These are phyloP conservation scores for Hermanozyma aechmeae DNA, from an alignment of 805 yeast species.

Conservation along the genomic window DNA sequence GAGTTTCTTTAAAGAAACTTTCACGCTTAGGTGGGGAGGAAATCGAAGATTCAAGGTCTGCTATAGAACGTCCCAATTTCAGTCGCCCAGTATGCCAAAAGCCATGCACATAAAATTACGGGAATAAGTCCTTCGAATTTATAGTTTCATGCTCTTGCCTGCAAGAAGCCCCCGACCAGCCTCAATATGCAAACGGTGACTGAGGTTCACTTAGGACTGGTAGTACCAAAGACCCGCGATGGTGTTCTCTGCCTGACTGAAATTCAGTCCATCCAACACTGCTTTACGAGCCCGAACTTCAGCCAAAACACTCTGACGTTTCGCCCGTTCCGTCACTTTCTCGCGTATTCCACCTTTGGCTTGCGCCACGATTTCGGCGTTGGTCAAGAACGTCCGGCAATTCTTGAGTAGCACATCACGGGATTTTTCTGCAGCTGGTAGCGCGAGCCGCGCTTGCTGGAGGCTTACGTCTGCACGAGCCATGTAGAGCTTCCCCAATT, in stretches of 20 bases:
- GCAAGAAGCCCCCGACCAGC: slow-evolving; percentile 1
- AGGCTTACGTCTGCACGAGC: slow-evolving; percentile 45
- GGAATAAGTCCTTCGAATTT: too few relatives aligned
- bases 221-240: not conserved
- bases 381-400: slow-evolving; percentile 33
- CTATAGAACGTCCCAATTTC: too few relatives aligned
- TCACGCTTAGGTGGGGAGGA: too few relatives aligned
- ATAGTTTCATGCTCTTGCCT: slow-evolving; percentile 15
- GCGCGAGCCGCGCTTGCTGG: slow-evolving; percentile 31
- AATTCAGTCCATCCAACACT: slow-evolving; percentile 24
- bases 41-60: too few relatives aligned
- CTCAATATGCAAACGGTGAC: too few relatives aligned
- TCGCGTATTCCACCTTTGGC: slow-evolving; percentile 45
- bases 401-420: slow-evolving; percentile 25
- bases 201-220: slow-evolving; percentile 1
- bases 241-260: not conserved
- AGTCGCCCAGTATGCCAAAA: too few relatives aligned
- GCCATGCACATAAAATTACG: too few relatives aligned
- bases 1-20: too few relatives aligned
- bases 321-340: slow-evolving; percentile 31
- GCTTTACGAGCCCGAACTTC: slow-evolving; percentile 40
- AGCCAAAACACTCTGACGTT: slow-evolving; percentile 30
- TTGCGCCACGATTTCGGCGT: slow-evolving; percentile 36
- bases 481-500: slow-evolving; percentile 34
- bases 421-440: slow-evolving; percentile 21